Evolutionary conservation across 2,329 filamentous ascomycete species (phyloP), one percentile per base, ranked within the genome.

Genomic region (Sphaerulina populicola): DNA sequence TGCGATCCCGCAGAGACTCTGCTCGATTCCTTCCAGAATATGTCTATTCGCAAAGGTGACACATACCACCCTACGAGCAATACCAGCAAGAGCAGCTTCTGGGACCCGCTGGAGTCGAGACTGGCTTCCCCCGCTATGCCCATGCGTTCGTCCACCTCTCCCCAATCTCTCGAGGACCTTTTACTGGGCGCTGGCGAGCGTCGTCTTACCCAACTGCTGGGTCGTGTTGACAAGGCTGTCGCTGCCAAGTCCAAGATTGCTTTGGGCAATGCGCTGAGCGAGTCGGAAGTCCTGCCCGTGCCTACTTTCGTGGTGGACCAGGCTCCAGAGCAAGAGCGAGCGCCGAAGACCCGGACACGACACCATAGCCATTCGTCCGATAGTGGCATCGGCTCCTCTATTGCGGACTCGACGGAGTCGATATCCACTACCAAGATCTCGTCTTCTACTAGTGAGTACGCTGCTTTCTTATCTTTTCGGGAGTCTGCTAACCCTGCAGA

Each of bases 311-410:
- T 71, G 57, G 65, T 73, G 43, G 64, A 70, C 53, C 64, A 65
- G 54, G 59, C 68, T 40, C 63, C 42, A 64, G 45, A 30, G 52
- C 57, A 44, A 45, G 45, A 35, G 47, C 47, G 65, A 57, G 30
- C 49, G 14, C 53, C 44, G 66, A 70, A 63, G 56, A 62, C 69
- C 53, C 64, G 57, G 57, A 52, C 52, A 44, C 76, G 76, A 52
- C 77, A 81, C 64, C 77, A 82, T 64, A 79, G 82, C 64, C 84
- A 89, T 70, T 79, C 80, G 53, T 93, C 88, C 12, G 90, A 96
- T 72, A 94, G 89, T 67, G 90, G 88, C 48, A 75, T 96, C 57
- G 90, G 90, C 47, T 86, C 88, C 39, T 95, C 89, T 38, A 77
- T 95, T 63, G 79, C 63, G 30, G 62, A 60, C 43, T 63, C 63